Evolutionary conservation across 2,329 filamentous ascomycete species (phyloP).

Genomic region (Coniochaeta pulveracea): DNA sequence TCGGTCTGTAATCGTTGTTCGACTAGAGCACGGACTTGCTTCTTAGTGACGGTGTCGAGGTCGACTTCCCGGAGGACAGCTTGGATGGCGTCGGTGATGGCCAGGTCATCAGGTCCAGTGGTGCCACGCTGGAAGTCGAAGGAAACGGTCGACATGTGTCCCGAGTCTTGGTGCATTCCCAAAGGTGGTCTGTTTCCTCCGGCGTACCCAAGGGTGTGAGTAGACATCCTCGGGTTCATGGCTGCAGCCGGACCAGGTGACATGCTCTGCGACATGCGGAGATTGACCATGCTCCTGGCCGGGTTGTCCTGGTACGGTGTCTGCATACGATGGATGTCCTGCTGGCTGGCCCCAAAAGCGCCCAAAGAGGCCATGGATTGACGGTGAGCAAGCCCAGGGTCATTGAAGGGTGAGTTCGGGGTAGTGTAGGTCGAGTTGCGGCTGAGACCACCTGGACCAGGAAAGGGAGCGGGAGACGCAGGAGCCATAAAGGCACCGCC

Average conservation of each 20-base stretch:
- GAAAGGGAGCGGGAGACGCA: constrained; percentile 65
- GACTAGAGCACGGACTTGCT: constrained; percentile 82
- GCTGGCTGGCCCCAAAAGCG: constrained; percentile 20
- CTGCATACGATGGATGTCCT: constrained; percentile 34
- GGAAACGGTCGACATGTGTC: constrained; percentile 37
- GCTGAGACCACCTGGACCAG: constrained; percentile 28
- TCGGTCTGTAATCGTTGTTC: constrained; percentile 91
- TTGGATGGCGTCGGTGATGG: constrained; percentile 78
- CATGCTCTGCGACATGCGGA: constrained; percentile 25
- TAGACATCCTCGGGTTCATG: constrained; percentile 26
- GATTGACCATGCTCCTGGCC: constrained; percentile 48
- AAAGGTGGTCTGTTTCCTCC: constrained; percentile 36
- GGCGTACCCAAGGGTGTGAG: constrained; percentile 33
- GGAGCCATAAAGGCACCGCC: constrained; percentile 70
- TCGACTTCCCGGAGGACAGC: constrained; percentile 78
- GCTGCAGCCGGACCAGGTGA: constrained; percentile 33
- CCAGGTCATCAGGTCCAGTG: constrained; percentile 62
- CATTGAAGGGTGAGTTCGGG: constrained; percentile 32
- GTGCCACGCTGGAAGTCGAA: constrained; percentile 51
- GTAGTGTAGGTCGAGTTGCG: constrained; percentile 31
- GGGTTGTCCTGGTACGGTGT: constrained; percentile 49
- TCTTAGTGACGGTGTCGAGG: constrained; percentile 95
- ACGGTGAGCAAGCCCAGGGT: constrained; percentile 43
- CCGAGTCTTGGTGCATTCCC: constrained; percentile 22
- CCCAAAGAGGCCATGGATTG: constrained; percentile 64